These are phyloP conservation scores for Phytophthora melonis DNA, from an alignment of 352 stramenopile genomes.

Conservation along the genomic window DNA sequence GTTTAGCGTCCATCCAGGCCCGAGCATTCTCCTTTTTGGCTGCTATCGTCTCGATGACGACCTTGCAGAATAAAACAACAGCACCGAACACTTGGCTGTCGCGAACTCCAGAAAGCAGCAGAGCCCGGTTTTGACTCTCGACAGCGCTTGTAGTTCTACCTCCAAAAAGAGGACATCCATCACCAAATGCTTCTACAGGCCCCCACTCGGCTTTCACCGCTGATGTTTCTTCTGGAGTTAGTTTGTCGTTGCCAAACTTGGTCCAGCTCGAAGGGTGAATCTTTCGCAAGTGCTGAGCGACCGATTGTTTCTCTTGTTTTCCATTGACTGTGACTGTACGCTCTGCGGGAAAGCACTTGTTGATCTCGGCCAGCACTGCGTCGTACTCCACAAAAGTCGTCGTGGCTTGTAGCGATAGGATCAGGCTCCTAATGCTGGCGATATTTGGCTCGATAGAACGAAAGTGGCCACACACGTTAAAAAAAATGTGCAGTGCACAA, in stretches of 20 bases:
- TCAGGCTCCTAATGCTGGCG: background rate
- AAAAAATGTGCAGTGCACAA: background rate
- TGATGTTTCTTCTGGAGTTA: background rate
- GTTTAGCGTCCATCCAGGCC: background rate
- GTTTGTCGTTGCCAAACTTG: background rate
- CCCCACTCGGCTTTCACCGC: background rate
- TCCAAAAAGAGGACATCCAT: background rate
- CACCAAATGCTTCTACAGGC: background rate
- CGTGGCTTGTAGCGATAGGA: background rate
- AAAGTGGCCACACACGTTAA: background rate
- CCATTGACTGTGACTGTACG: background rate
- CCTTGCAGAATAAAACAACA: background rate
- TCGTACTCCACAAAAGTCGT: background rate
- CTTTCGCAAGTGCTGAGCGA: background rate
- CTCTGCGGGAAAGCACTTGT: background rate
- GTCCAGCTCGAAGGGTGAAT: background rate
- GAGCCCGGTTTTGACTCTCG: background rate
- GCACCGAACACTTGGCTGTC: background rate
- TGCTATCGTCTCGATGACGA: background rate
- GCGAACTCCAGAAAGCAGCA: background rate
- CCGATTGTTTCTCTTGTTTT: background rate
- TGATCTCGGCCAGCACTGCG: background rate
- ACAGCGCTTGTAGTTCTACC: background rate
- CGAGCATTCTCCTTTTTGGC: background rate
- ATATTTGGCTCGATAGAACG: background rate